These are phyloP conservation scores for Pythium coloratum DNA, from an alignment of 352 stramenopile genomes.

Conservation along the genomic window DNA sequence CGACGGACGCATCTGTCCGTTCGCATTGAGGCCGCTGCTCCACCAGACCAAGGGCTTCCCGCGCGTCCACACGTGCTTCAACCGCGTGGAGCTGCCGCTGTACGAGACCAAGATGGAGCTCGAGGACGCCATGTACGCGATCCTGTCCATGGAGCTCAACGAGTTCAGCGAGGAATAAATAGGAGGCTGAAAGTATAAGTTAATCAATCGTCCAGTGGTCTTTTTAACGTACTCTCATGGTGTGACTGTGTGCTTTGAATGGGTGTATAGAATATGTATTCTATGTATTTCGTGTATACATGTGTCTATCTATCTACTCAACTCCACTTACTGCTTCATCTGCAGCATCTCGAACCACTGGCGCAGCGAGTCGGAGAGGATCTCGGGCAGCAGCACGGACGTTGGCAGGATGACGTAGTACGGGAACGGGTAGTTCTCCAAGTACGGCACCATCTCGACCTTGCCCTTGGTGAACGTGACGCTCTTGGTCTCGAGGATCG, in stretches of 20 bases:
- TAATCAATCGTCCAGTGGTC: not conserved
- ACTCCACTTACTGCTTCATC: slow-evolving; percentile 44
- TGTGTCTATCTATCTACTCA: slow-evolving; percentile 3
- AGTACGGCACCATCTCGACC: slow-evolving; percentile 96
- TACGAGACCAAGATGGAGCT: slow-evolving; percentile 89
- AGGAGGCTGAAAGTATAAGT: not conserved
- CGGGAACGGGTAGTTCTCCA: slow-evolving; percentile 99
- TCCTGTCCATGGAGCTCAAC: slow-evolving; percentile 95
- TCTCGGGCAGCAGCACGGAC: slow-evolving; percentile 95
- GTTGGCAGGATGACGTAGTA: slow-evolving; percentile 99
- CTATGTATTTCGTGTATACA: slow-evolving; percentile 5
- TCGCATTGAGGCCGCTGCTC: slow-evolving; percentile 57
- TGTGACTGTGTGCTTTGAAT: not conserved
- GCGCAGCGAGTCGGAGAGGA: slow-evolving; percentile 98
- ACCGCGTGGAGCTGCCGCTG: slow-evolving; percentile 77
- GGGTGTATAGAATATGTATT: not conserved
- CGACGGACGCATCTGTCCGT: slow-evolving; percentile 78
- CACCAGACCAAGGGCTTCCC: slow-evolving; percentile 69
- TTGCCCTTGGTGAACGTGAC: slow-evolving; percentile 96
- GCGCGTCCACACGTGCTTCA: slow-evolving; percentile 84
- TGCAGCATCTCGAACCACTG: slow-evolving; percentile 99
- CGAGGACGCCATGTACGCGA: slow-evolving; percentile 92
- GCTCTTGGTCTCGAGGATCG: slow-evolving; percentile 98
- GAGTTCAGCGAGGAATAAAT: slow-evolving; percentile 90
- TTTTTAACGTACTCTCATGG: not conserved